phyloP scores from a whole-genome alignment of 148 eudicot species.

The Heliosperma pusillum region DNA sequence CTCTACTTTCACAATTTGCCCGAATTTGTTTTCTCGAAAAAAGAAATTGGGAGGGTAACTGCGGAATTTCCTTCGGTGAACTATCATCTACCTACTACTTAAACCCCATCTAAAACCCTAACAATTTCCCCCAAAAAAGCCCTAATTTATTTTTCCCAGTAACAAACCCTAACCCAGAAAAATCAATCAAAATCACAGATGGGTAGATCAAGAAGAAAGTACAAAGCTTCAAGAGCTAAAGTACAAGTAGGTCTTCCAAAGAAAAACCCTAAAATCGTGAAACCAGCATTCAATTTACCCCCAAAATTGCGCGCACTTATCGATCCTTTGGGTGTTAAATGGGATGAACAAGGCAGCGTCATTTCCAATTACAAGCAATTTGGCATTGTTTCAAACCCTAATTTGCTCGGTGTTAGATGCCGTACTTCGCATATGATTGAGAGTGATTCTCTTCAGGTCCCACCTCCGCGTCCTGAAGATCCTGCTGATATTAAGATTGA shows the following conservation, averaged over 20 bases:
- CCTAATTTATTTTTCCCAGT: constrained; percentile 6
- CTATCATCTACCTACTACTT: background rate
- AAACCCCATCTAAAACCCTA: background rate
- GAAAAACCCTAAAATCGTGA: constrained; percentile 65
- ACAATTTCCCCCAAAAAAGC: background rate
- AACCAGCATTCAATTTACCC: constrained; percentile 74
- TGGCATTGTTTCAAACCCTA: constrained; percentile 88
- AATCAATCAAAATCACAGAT: constrained; percentile 33
- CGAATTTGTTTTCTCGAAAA: too few relatives aligned
- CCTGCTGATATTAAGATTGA: constrained; percentile 23
- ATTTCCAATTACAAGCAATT: constrained; percentile 78
- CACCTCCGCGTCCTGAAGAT: constrained; percentile 30
- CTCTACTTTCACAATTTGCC: too few relatives aligned
- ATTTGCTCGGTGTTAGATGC: constrained; percentile 56
- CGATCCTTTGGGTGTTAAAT: constrained; percentile 53
- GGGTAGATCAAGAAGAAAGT: constrained; percentile 89
- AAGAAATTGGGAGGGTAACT: background rate
- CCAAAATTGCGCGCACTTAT: constrained; percentile 65
- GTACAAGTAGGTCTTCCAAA: constrained; percentile 75
- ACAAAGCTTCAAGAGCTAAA: constrained; percentile 66
- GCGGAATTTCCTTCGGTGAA: background rate
- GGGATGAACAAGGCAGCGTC: constrained; percentile 82
- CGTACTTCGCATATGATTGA: constrained; percentile 72
- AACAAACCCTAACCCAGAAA: constrained; percentile 25
- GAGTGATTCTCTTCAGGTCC: constrained; percentile 63